Percentiles rank a stretch among this genome's conserved stretches.
These are phyloP conservation scores for Psilocybe cyanescens DNA, from an alignment of 768 basidiomycete species.

Conservation along the genomic window DNA sequence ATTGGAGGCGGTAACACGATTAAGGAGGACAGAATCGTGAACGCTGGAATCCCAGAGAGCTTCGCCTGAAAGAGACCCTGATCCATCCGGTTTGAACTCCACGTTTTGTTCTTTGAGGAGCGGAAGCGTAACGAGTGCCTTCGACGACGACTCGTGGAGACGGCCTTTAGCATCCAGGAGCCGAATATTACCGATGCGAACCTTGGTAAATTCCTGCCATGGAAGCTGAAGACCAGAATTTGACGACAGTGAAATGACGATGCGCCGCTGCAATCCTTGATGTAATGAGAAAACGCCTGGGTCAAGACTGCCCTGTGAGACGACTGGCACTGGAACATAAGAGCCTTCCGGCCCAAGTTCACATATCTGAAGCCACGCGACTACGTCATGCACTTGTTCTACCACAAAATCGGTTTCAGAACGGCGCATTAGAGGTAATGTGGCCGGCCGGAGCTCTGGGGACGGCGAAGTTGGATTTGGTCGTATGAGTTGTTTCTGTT, in stretches of 20 bases:
- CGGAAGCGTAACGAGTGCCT: conserved; percentile 71
- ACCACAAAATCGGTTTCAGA: conserved; percentile 92
- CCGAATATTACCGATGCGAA: conserved; percentile 83
- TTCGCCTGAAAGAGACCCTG: conserved; percentile 66
- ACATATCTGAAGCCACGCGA: conserved; percentile 83
- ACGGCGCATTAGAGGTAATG: conserved; percentile 79
- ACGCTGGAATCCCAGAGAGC: conserved; percentile 94
- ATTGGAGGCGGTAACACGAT: conserved; percentile 77
- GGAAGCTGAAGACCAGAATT: conserved; percentile 90
- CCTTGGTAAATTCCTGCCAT: conserved; percentile 79
- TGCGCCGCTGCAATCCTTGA: conserved; percentile 90
- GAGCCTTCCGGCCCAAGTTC: conserved; percentile 87
- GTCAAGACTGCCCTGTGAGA: conserved; percentile 75
- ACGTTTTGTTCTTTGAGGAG: conserved; percentile 72
- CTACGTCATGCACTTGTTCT: conserved; percentile 89
- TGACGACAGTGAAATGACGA: conserved; percentile 77
- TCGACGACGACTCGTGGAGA: conserved; percentile 77
- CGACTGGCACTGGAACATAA: conserved; percentile 83
- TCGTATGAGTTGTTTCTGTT: conserved; percentile 58
- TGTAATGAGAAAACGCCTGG: conserved; percentile 87
- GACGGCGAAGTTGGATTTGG: conserved; percentile 37
- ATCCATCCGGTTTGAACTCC: conserved; percentile 85
- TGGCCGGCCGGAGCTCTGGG: conserved; percentile 43
- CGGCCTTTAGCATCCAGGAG: conserved; percentile 84
- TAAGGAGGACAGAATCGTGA: conserved; percentile 85